A percentile compares a stretch with the other conserved stretches of the same genome.
phyloP scores from a whole-genome alignment of 169 alveolate genomes.

The Plasmodium billcollinsi region DNA sequence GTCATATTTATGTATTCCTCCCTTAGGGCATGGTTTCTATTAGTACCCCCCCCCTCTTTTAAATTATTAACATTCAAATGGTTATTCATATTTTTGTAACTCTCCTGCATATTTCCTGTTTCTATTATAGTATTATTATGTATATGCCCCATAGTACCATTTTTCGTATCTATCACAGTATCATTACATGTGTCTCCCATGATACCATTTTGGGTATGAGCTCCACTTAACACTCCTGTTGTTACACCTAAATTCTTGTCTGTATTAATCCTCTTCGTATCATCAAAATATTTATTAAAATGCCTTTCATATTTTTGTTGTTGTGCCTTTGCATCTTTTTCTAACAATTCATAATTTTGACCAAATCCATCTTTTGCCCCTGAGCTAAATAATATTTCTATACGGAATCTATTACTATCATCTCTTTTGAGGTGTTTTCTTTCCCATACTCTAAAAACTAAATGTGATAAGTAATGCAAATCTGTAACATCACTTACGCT shows the following conservation, averaged over 20 bases:
- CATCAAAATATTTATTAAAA: conserved; percentile 78
- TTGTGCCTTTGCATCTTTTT: conserved; percentile 83
- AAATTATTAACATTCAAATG: too few relatives aligned
- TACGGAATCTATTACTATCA: conserved; percentile 75
- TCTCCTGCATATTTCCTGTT: too few relatives aligned
- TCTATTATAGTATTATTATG: too few relatives aligned
- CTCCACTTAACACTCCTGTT: not conserved
- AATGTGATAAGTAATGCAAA: conserved; percentile 88
- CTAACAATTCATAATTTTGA: conserved; percentile 82
- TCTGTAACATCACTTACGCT: conserved; percentile 82
- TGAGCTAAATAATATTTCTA: conserved; percentile 88
- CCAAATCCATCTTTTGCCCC: conserved; percentile 90
- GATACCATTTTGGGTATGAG: not conserved
- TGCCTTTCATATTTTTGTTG: conserved; percentile 84
- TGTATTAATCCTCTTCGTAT: not conserved
- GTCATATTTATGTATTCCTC: too few relatives aligned
- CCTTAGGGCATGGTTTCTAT: too few relatives aligned
- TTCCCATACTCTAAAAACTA: conserved; percentile 90
- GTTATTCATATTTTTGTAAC: too few relatives aligned
- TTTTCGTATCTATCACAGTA: too few relatives aligned
- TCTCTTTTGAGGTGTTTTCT: conserved; percentile 77
- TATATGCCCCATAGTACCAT: too few relatives aligned
- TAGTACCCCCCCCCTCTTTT: too few relatives aligned
- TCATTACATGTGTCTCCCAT: too few relatives aligned
- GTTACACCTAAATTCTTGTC: not conserved